Conservation (phyloP, 2,329 filamentous ascomycete genomes). For the Magnaporthales sp. region DNA sequence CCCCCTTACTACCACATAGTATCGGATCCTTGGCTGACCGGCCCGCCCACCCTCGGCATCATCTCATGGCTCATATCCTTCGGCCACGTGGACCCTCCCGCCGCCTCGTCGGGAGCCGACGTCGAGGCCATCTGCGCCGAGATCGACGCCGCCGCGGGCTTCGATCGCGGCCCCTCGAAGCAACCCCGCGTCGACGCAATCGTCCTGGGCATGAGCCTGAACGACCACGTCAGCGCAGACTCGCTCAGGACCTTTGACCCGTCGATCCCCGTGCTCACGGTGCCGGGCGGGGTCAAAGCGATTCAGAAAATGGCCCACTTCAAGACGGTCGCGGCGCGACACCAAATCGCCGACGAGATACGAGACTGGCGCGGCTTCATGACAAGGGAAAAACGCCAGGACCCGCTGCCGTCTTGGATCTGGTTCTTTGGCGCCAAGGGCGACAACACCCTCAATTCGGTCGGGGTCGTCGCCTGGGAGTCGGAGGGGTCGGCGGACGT, state of each 20-base stretch:
- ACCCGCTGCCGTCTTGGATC: neutral
- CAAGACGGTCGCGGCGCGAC: neutral
- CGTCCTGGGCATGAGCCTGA: too few species aligned
- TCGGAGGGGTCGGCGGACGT: neutral
- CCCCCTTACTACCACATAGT: constrained; percentile 5
- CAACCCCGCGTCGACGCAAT: neutral
- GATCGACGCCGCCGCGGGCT: constrained; percentile 8
- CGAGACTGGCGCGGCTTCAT: neutral
- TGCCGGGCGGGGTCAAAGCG: neutral
- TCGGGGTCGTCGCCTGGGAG: neutral
- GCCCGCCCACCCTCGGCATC: neutral
- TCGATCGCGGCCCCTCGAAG: neutral
- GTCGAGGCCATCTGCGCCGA: constrained; percentile 10
- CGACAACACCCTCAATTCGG: neutral
- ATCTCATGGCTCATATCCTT: constrained; percentile 5
- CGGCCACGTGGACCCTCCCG: constrained; percentile 3
- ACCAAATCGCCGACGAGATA: neutral
- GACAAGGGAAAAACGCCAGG: neutral
- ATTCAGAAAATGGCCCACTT: neutral
- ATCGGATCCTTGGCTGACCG: constrained; percentile 6
- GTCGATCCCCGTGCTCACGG: neutral
- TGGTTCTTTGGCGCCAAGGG: neutral
- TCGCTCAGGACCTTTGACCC: neutral
- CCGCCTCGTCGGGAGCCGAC: constrained; percentile 7
- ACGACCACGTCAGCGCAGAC: neutral